Evolutionary conservation across 2,329 filamentous ascomycete species (phyloP).

Genomic region (Pleomassaria siparia): DNA sequence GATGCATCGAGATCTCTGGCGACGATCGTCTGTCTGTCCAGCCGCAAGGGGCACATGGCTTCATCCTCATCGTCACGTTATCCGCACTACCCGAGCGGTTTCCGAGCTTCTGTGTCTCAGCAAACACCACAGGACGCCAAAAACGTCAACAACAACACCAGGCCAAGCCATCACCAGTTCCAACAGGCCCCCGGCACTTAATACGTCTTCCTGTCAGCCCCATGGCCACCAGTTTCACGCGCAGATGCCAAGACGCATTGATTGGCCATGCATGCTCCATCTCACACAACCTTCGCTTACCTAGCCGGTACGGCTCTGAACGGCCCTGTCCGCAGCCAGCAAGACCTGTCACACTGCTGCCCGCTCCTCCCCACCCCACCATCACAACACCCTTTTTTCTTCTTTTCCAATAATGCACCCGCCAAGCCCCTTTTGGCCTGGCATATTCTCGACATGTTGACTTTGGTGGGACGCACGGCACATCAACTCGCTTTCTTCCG

Average conservation of each 20-base stretch:
- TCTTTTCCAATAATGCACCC: constrained; percentile 3
- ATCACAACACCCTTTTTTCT: constrained; percentile 25
- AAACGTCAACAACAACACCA: constrained; percentile 26
- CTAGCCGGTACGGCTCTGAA: constrained; percentile 30
- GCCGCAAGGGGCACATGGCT: constrained; percentile 12
- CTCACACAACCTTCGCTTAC: constrained; percentile 32
- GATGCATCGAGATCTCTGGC: constrained; percentile 23
- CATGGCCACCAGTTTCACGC: constrained; percentile 32
- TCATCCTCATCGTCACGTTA: constrained; percentile 15
- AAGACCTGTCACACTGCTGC: constrained; percentile 34
- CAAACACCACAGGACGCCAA: constrained; percentile 8
- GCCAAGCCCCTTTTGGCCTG: constrained; percentile 8
- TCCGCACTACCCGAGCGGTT: constrained; percentile 11
- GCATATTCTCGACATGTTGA: neutral
- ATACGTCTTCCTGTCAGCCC: constrained; percentile 21
- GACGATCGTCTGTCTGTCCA: constrained; percentile 15
- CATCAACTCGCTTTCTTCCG: constrained; percentile 25
- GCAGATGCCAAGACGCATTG: constrained; percentile 31
- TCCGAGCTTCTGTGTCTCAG: constrained; percentile 5
- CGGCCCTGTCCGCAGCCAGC: constrained; percentile 37
- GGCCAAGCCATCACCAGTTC: constrained; percentile 24
- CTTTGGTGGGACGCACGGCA: constrained; percentile 6
- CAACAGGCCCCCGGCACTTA: constrained; percentile 14
- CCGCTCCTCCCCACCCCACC: constrained; percentile 8
- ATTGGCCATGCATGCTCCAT: constrained; percentile 28